Conservation (phyloP, 345 rosid genomes). For the Eucalyptus albens region DNA sequence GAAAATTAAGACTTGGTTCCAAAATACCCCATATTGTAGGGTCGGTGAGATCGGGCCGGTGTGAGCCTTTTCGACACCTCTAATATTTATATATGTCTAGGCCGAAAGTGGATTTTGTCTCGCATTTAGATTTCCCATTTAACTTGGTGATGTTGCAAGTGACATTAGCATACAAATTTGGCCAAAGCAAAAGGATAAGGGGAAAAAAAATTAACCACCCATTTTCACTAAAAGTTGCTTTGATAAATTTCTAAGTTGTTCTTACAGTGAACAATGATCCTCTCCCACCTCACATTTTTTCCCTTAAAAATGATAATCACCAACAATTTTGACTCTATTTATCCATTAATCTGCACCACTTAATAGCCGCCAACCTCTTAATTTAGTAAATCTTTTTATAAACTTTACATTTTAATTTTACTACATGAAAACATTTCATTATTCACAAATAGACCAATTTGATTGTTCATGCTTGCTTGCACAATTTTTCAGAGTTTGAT, state of each 20-base stretch:
- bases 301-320: neutral
- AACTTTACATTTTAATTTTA: too few relatives aligned
- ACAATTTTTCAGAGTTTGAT: neutral
- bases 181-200: neutral
- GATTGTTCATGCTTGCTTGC: neutral
- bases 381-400: too few relatives aligned
- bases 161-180: neutral
- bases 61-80: too few relatives aligned
- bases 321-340: neutral
- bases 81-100: too few relatives aligned
- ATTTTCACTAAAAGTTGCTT: neutral
- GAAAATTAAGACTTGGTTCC: too few relatives aligned
- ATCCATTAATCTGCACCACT: neutral
- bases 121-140: neutral
- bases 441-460: neutral
- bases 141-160: neutral
- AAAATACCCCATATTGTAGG: too few relatives aligned
- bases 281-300: neutral
- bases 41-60: too few relatives aligned
- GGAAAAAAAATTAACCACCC: neutral
- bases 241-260: too few relatives aligned
- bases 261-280: too few relatives aligned
- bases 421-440: neutral
- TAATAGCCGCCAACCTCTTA: too few relatives aligned
- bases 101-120: neutral